phyloP scores from a whole-genome alignment of 495 filamentous ascomycete species.

The Neurospora tetraspora region DNA sequence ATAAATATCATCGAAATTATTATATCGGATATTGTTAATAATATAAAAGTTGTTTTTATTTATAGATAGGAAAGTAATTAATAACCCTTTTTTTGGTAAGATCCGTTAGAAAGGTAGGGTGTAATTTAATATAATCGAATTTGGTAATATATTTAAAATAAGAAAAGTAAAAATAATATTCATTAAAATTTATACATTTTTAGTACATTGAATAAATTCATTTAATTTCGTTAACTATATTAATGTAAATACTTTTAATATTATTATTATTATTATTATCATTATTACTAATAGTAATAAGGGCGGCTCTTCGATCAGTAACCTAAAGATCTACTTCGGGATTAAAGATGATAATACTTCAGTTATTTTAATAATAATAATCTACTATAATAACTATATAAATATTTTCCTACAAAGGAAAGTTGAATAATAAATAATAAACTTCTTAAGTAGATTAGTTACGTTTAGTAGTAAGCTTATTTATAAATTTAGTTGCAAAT shows the following conservation, averaged over 20 bases:
- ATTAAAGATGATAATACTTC: neutral
- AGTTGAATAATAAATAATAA: neutral
- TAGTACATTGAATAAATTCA: neutral
- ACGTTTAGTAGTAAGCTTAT: neutral
- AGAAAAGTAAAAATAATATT: neutral
- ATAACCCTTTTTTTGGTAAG: neutral
- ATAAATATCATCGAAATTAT: too few relatives aligned
- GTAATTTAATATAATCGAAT: too few relatives aligned
- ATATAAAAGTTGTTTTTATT: neutral
- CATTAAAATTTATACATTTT: neutral
- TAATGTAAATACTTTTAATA: neutral
- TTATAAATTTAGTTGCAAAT: neutral
- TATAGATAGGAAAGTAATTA: too few relatives aligned
- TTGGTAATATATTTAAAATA: neutral
- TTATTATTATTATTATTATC: neutral
- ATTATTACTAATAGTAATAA: too few relatives aligned
- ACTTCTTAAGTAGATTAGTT: neutral
- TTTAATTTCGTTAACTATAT: neutral
- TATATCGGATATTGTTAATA: neutral
- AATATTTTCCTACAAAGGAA: neutral
- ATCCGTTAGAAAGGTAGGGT: too few relatives aligned
- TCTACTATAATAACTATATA: neutral
- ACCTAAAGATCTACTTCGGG: fast-evolving
- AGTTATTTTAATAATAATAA: neutral
- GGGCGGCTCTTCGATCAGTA: too few relatives aligned